Conservation (phyloP, 2,329 filamentous ascomycete species). For the Shiraia sp. region DNA sequence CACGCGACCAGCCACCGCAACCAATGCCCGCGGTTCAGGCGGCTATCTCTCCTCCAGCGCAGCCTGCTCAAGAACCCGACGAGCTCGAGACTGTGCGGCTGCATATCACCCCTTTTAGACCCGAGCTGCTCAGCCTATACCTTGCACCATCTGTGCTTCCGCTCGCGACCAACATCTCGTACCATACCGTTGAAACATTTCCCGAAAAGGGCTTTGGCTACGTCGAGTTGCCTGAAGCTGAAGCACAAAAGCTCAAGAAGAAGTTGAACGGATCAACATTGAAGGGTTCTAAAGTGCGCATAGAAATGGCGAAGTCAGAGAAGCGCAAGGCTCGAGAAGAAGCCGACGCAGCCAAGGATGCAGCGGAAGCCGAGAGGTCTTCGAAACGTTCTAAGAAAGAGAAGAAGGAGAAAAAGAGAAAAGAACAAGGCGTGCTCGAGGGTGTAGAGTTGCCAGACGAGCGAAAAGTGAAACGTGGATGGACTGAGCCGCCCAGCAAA, state of each 20-base stretch:
- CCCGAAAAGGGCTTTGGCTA: conserved; percentile 91
- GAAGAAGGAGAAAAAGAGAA: conserved; percentile 52
- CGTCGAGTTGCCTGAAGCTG: conserved; percentile 76
- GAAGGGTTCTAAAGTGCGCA: conserved; percentile 80
- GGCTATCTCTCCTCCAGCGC: conserved; percentile 21
- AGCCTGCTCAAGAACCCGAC: conserved; percentile 14
- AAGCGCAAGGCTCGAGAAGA: conserved; percentile 52
- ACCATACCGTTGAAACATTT: conserved; percentile 81
- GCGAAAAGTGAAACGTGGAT: conserved; percentile 84
- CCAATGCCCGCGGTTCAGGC: conserved; percentile 41
- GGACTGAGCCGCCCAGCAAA: conserved; percentile 69
- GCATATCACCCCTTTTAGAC: conserved; percentile 85
- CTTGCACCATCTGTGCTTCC: conserved; percentile 69
- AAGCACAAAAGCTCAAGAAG: conserved; percentile 88
- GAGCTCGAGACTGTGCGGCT: conserved; percentile 58
- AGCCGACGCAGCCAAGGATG: conserved; percentile 41
- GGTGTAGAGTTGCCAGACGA: conserved; percentile 74
- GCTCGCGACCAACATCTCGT: conserved; percentile 80
- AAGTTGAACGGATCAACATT: conserved; percentile 87
- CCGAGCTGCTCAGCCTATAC: conserved; percentile 72
- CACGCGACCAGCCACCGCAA: conserved; percentile 19
- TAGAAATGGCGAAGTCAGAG: conserved; percentile 77
- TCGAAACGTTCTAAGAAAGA: conserved; percentile 42
- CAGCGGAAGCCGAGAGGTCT: conserved; percentile 54
- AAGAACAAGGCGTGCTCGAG: conserved; percentile 57